These are phyloP conservation scores for Clausena lansium DNA, from an alignment of 345 rosid genomes.

Conservation along the genomic window DNA sequence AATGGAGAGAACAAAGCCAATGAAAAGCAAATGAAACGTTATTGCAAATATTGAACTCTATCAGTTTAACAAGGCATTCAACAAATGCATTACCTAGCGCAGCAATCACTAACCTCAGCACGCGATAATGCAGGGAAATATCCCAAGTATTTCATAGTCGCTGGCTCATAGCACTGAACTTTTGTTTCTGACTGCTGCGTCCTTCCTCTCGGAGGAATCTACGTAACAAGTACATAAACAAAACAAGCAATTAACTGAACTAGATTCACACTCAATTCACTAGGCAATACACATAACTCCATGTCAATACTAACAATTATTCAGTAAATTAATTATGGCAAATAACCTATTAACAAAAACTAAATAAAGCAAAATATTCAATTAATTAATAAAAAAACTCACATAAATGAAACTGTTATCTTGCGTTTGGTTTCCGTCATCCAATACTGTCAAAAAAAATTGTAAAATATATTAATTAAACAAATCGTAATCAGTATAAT, in stretches of 20 bases:
- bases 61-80: background rate
- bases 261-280: background rate
- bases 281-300: background rate
- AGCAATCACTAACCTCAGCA: slow-evolving; percentile 56
- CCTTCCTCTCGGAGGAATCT: slow-evolving; percentile 97
- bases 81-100: background rate
- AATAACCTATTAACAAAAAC: background rate
- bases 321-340: background rate
- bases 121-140: slow-evolving; percentile 66
- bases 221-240: slow-evolving; percentile 7
- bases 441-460: slow-evolving; percentile 52
- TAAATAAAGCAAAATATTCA: background rate
- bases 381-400: slow-evolving; percentile 31
- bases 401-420: slow-evolving; percentile 92
- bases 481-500: background rate
- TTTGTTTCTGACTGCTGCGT: slow-evolving; percentile 74
- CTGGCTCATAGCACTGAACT: slow-evolving; percentile 98
- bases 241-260: background rate
- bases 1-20: background rate
- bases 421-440: slow-evolving; percentile 70
- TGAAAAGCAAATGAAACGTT: background rate
- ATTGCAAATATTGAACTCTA: background rate
- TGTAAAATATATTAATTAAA: background rate
- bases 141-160: slow-evolving; percentile 97
- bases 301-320: background rate